phyloP scores from a whole-genome alignment of 2,329 filamentous ascomycete genomes.

The Colletotrichum navitas region DNA sequence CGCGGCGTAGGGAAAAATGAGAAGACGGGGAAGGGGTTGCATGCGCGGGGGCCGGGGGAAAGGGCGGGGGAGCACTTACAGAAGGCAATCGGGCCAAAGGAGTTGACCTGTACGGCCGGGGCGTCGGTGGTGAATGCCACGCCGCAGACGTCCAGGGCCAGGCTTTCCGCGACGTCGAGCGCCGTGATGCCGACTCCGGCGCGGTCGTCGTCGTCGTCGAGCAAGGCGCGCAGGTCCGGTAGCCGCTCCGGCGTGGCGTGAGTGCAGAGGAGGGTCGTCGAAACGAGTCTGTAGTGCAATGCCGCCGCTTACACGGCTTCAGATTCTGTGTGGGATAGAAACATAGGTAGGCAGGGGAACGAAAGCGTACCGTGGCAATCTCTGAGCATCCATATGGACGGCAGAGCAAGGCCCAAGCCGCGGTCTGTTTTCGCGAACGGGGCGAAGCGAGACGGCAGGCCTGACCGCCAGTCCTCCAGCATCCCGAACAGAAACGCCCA shows the following conservation, averaged over 20 bases:
- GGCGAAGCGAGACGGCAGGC: conserved; percentile 49
- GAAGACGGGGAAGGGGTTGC: not conserved
- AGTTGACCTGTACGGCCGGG: conserved; percentile 59
- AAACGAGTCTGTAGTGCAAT: conserved; percentile 58
- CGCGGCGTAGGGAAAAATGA: not conserved
- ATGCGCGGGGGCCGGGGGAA: no score
- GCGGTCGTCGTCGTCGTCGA: not conserved
- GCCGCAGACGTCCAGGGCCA: conserved; percentile 57
- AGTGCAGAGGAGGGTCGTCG: conserved; percentile 49
- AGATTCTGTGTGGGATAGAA: not conserved
- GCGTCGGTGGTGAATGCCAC: conserved; percentile 59
- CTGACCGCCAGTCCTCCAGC: conserved; percentile 49
- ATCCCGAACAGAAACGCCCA: conserved; percentile 46
- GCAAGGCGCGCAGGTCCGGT: conserved; percentile 7
- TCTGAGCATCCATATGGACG: conserved; percentile 55
- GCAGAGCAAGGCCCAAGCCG: conserved; percentile 47
- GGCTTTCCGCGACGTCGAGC: conserved; percentile 49
- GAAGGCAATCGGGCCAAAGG: conserved; percentile 62
- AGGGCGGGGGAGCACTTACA: conserved; percentile 54
- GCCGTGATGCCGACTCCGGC: not conserved
- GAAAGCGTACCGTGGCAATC: conserved; percentile 57
- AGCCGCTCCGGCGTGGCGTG: conserved; percentile 40
- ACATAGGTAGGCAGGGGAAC: accelerated
- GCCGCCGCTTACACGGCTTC: conserved; percentile 51
- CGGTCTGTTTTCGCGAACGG: conserved; percentile 48